Conservation (phyloP, 176 grass and related monocot species). For the Musa schizocarpa region DNA sequence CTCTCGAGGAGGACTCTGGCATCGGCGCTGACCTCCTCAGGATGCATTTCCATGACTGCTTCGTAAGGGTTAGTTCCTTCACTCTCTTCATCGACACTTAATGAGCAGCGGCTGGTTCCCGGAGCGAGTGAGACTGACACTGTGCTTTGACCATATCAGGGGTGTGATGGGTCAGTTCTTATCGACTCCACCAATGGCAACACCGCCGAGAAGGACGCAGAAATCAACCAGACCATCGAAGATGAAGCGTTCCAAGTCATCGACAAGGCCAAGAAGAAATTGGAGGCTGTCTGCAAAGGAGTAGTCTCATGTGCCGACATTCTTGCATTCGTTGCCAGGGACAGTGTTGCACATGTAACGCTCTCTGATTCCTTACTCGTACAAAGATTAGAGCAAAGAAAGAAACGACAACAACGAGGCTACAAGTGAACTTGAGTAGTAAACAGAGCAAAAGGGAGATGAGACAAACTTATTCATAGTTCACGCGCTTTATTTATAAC, state of each 20-base stretch:
- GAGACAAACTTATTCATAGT: background rate
- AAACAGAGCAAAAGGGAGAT: background rate
- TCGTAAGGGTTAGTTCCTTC: slow-evolving; percentile 15
- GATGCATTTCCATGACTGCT: background rate
- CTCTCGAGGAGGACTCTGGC: background rate
- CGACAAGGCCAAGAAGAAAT: background rate
- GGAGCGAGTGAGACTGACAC: no score
- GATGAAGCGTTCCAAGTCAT: background rate
- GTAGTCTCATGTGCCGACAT: slow-evolving; percentile 7
- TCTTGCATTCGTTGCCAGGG: background rate
- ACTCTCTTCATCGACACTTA: no score
- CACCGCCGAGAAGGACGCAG: slow-evolving; percentile 5
- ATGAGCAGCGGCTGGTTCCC: no score
- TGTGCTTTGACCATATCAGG: background rate
- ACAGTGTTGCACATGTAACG: background rate
- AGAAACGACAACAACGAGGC: no score
- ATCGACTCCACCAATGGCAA: background rate
- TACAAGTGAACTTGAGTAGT: background rate
- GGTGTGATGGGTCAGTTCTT: slow-evolving; percentile 9
- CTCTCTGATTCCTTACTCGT: no score
- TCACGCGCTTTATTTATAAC: background rate
- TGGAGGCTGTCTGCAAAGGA: background rate
- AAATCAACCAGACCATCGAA: slow-evolving; percentile 1
- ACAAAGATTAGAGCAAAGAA: no score
- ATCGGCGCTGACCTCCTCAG: slow-evolving; percentile 12